Percentiles rank a stretch among this genome's conserved stretches.
Evolutionary conservation across 257 asterid species (phyloP).

Genomic region (Nicotiana knightiana): DNA sequence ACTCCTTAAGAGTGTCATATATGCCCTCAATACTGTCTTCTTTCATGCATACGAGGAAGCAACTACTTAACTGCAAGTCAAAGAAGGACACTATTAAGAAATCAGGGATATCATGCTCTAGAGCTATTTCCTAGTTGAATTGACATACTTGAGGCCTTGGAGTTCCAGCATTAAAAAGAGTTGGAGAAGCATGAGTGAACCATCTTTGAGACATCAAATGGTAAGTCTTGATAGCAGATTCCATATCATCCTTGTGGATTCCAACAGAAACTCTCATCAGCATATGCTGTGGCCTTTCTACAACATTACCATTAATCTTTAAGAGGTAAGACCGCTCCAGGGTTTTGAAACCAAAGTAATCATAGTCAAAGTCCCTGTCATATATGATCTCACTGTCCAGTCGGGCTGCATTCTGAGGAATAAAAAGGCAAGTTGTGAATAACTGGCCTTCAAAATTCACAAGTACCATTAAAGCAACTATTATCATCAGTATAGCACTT

Average conservation of each 20-base stretch:
- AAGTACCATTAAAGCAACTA: not conserved
- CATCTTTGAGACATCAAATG: conserved; percentile 89
- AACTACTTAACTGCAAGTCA: conserved; percentile 76
- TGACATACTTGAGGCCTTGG: conserved; percentile 85
- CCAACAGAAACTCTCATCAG: conserved; percentile 97
- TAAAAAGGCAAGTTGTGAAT: not conserved
- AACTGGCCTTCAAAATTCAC: not conserved
- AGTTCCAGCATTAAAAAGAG: conserved; percentile 95
- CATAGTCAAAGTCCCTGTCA: conserved; percentile 91
- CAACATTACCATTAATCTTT: conserved; percentile 72
- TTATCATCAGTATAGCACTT: not conserved
- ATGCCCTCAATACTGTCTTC: conserved; percentile 97
- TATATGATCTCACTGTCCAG: conserved; percentile 94
- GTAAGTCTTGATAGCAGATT: conserved; percentile 65
- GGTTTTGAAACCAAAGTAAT: conserved; percentile 91
- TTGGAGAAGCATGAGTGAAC: conserved; percentile 98
- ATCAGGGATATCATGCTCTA: not conserved
- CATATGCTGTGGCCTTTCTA: conserved; percentile 99
- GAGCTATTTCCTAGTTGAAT: conserved; percentile 1
- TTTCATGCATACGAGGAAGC: conserved; percentile 94
- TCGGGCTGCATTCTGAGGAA: conserved; percentile 63
- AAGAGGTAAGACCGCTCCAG: conserved; percentile 89
- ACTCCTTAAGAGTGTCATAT: conserved; percentile 88
- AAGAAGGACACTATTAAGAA: conserved; percentile 2
- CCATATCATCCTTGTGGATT: conserved; percentile 78